A percentile compares a stretch with the other conserved stretches of the same genome.
These are phyloP conservation scores for Exidia glandulosa DNA, from an alignment of 768 basidiomycete species.

Conservation along the genomic window DNA sequence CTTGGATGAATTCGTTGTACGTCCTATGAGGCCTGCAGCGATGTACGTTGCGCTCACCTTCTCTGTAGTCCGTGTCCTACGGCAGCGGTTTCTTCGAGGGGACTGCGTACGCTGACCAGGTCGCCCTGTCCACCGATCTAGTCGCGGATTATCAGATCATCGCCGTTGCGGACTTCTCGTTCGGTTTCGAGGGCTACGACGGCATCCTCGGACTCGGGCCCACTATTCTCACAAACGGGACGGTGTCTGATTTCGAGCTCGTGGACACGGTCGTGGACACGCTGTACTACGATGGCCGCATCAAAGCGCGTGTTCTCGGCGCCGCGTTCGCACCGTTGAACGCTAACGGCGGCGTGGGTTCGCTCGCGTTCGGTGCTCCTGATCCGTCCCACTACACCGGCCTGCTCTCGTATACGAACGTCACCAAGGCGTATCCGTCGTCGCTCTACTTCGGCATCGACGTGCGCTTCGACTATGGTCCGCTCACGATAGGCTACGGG, in stretches of 20 bases:
- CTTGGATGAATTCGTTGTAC: conserved; percentile 25
- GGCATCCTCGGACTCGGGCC: conserved; percentile 39
- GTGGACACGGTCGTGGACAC: conserved; percentile 52
- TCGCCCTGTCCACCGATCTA: conserved; percentile 18
- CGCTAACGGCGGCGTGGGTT: conserved; percentile 30
- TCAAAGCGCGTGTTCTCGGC: conserved; percentile 34
- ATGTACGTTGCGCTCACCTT: conserved; percentile 7
- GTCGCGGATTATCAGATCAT: conserved; percentile 37
- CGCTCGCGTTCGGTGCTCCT: conserved; percentile 43
- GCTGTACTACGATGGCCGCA: conserved; percentile 35
- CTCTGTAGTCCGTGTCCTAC: conserved; percentile 8
- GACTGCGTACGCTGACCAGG: conserved; percentile 7
- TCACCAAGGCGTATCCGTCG: conserved; percentile 35
- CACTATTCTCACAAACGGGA: conserved; percentile 29
- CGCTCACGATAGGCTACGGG: conserved; percentile 22
- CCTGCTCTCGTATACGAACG: conserved; percentile 25
- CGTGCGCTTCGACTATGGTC: background rate
- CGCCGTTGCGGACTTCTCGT: conserved; percentile 37
- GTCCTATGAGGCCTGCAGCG: conserved; percentile 21
- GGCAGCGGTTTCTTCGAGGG: conserved; percentile 3
- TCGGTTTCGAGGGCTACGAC: conserved; percentile 39
- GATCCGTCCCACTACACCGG: conserved; percentile 34
- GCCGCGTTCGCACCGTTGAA: conserved; percentile 41
- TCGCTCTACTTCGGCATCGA: conserved; percentile 19
- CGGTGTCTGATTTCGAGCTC: conserved; percentile 18